Base-by-base conservation (phyloP, 2,329 filamentous ascomycete genomes). In the Fusarium sp. region DNA sequence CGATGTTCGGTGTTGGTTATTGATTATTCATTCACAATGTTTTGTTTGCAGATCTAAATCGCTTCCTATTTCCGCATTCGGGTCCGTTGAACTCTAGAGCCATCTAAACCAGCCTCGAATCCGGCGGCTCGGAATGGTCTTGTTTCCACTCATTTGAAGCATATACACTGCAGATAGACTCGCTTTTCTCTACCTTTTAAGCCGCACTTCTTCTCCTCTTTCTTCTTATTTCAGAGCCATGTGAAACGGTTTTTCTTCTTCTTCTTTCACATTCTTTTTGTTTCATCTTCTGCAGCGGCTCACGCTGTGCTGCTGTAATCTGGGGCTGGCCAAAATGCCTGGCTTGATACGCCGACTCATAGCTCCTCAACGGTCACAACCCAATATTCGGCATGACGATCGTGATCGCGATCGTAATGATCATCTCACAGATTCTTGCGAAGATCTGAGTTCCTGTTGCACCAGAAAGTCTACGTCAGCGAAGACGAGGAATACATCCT, bases 301-400 rank as follows among this genome's bases (percentile, higher is more conserved):
- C 42, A 29, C 33, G 32, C 55, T 53, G 55, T 49, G 60, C 39
- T 42, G 63, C 49, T n/a, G n/a, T n/a, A n/a, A 47, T 29, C 35
- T 33, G 33, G 17, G 35, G 50, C 41, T 41, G 38, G 51, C 39
- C 57, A 68, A 41, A 42, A 71, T 71, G 69, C 39, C 63, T 62
- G 53, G 69, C 38, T 58, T 66, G 15, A 61, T 71, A 49, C 59
- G 67, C 44, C 62, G 69, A 33, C 58, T 71, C 42, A 68, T 71
- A 61, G 57, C 46, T 36, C 55, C 66, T 38, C 63, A 60, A 46
- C 54, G 59, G 36, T 46, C 63, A 14, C 58, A 57, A 19, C 36
- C 41, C 42, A 49, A 38, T 38, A 33, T 29, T 37, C 50, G 37
- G 25, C 25, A 55, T 38, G 57, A 51, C 11, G 49, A 57, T 46